Percentiles rank a stretch among this genome's conserved stretches.
These are phyloP conservation scores for Phytopythium mirpurense DNA, from an alignment of 352 stramenopile species.

Conservation along the genomic window DNA sequence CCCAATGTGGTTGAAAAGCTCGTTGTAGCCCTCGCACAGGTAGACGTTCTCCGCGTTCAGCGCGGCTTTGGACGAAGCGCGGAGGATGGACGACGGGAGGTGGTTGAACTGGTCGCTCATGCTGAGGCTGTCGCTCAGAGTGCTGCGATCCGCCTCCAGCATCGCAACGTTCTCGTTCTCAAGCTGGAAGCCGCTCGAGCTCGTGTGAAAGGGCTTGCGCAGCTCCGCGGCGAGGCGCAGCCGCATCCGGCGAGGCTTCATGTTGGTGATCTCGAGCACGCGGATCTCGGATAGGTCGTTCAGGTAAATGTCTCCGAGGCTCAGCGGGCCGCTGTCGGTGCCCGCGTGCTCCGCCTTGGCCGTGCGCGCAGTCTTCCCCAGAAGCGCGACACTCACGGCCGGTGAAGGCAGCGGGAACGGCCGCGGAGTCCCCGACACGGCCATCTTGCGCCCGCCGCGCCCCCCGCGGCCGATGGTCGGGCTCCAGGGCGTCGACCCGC, in stretches of 20 bases:
- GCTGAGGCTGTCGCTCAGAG: constrained; percentile 20
- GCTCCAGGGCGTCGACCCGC: constrained; percentile 2
- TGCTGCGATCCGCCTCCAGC: constrained; percentile 33
- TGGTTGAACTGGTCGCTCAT: constrained; percentile 69
- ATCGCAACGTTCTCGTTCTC: constrained; percentile 85
- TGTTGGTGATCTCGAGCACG: constrained; percentile 77
- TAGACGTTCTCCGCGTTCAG: constrained; percentile 78
- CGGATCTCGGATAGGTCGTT: constrained; percentile 84
- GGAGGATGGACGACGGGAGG: constrained; percentile 62
- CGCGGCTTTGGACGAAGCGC: constrained; percentile 57
- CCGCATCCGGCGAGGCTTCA: constrained; percentile 37
- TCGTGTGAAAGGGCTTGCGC: constrained; percentile 77
- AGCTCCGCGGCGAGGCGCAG: constrained; percentile 71
- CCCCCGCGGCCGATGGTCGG: constrained; percentile 7
- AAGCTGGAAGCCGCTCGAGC: constrained; percentile 76
- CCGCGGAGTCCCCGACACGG: not conserved
- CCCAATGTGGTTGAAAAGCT: constrained; percentile 87
- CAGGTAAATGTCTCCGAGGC: constrained; percentile 80
- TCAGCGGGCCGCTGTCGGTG: constrained; percentile 40
- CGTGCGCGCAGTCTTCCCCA: constrained; percentile 57
- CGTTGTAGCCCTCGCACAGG: constrained; percentile 84
- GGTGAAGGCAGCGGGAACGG: constrained; percentile 20
- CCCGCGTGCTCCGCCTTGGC: constrained; percentile 21
- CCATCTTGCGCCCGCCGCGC: constrained; percentile 2
- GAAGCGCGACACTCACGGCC: constrained; percentile 40